Evolutionary conservation across 2,329 filamentous ascomycete genomes (phyloP).

Genomic region (Cryphonectria japonica): DNA sequence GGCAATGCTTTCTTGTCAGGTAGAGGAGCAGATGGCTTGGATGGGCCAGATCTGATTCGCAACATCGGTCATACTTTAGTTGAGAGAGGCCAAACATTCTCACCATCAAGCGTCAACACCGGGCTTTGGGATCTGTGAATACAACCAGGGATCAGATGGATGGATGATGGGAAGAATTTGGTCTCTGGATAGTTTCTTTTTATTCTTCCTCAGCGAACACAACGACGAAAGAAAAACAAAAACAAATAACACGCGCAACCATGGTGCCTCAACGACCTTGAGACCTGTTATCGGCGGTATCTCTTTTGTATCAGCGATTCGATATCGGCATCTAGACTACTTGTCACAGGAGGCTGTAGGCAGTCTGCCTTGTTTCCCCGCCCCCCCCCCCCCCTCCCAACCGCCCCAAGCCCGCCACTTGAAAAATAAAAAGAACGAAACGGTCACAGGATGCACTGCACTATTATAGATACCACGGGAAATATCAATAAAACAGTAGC

Average conservation of each 20-base stretch:
- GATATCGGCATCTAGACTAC: background rate
- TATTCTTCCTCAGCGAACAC: background rate
- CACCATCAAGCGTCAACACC: background rate
- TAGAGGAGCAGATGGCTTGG: background rate
- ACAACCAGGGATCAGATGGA: background rate
- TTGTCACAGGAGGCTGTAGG: background rate
- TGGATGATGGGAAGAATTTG: background rate
- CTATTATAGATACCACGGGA: background rate
- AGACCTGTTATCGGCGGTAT: background rate
- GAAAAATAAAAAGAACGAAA: background rate
- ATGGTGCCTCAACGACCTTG: background rate
- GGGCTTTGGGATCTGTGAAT: background rate
- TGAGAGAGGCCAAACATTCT: background rate
- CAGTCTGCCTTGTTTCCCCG: background rate
- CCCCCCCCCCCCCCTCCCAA: too few relatives aligned
- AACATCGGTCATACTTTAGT: background rate
- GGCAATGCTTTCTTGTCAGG: background rate
- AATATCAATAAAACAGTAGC: background rate
- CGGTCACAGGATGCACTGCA: background rate
- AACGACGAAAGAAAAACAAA: too few relatives aligned
- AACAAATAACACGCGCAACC: background rate
- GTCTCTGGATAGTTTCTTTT: background rate
- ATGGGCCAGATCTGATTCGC: background rate
- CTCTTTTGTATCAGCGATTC: conserved; percentile 8
- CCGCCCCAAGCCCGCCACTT: too few relatives aligned